Evolutionary conservation across 2,329 filamentous ascomycete species (phyloP), one percentile per base, ranked within the genome.

Genomic region (Botrytis porri): DNA sequence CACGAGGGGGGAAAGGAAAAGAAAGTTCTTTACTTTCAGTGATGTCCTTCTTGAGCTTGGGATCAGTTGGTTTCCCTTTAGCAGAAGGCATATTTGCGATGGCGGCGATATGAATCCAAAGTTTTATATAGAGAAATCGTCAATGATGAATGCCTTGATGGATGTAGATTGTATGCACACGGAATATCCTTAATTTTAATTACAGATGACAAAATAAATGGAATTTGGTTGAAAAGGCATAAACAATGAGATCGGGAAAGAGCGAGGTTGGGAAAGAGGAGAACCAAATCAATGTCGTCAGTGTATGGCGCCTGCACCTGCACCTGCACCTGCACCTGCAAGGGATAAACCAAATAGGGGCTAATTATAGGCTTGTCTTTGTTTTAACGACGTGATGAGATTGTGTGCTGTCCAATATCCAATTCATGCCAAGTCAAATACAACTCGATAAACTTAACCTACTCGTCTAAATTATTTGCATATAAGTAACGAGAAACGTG

Each of bases 41-140:
- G 41, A 84, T 82, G 76, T 84, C 79, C 77, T 84, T 83, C 67
- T 82, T 81, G 61, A 85, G 75, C 74, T 84, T 82, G 2, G 83
- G 82, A 75, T 85, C 83, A 8, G 83, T 84, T 18, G 83, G 83
- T 74, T 84, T 85, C 76, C 83, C 83, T 74, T 84, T 84, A 37
- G 81, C 81, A 37, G 83, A 84, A 7, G 80, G 77, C 83, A 84
- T 84, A 10, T 75, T 78, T 63, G 62, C 62, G n/a, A 62, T 43
- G 22, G 37, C 43, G 35, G 35, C 41, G 35, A 37, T 32, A 32
- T 39, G 10, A 67, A 54, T 16, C 45, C 64, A 67, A 41, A n/a
- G 25, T 57, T 57, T 29, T n/a, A 8, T 32, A 9, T 32, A 41
- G 35, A 67, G 4, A 29, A 67, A 57, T 57, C 8, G 18, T 32